Evolutionary conservation across 164 flowering plant species (phyloP).

Genomic region (Taxillus chinensis): DNA sequence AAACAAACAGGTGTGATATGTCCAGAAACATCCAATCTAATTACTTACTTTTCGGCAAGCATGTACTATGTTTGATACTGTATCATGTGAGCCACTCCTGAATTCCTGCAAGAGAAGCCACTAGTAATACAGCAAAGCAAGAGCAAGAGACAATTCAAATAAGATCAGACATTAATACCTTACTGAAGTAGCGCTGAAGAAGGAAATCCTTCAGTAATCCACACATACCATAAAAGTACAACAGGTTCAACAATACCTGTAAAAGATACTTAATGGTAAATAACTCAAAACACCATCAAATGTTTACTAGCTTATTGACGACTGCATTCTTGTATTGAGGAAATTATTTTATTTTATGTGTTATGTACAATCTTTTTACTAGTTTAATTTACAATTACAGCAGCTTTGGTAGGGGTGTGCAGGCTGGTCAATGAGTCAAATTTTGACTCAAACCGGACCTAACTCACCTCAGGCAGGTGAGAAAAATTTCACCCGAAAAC

Average conservation of each 20-base stretch:
- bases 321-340: no score
- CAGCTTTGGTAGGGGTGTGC: no score
- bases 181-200: slow-evolving; percentile 66
- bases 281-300: not conserved
- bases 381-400: no score
- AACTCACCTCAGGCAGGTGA: no score
- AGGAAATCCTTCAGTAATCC: slow-evolving; percentile 47
- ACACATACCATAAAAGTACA: slow-evolving; percentile 74
- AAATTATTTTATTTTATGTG: no score
- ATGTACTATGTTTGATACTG: slow-evolving; percentile 22
- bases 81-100: slow-evolving; percentile 16
- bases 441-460: no score
- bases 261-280: not conserved
- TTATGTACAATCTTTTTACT: no score
- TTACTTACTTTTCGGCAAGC: slow-evolving; percentile 27
- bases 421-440: no score
- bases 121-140: not conserved
- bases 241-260: slow-evolving; percentile 51
- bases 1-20: no score
- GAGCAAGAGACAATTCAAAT: not conserved
- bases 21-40: no score
- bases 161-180: slow-evolving; percentile 28
- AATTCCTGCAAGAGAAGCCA: slow-evolving; percentile 18
- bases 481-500: no score
- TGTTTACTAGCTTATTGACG: no score